Percentiles rank a stretch among this genome's conserved stretches.
phyloP scores from a whole-genome alignment of 2,329 filamentous ascomycete genomes.

The Paraphoma chrysanthemicola region DNA sequence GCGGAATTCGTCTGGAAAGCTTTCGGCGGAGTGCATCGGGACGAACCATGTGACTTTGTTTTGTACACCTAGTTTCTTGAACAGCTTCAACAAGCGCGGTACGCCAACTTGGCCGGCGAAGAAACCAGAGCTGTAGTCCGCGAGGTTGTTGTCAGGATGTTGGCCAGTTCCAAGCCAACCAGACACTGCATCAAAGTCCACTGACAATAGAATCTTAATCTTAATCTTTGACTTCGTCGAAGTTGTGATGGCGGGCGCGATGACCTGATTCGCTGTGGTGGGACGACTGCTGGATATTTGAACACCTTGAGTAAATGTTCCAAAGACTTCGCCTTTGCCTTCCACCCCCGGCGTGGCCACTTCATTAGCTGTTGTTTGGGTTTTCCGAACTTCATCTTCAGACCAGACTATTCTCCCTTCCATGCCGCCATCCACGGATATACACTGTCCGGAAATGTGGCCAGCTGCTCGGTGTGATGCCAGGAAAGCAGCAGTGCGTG shows the following conservation, averaged over 20 bases:
- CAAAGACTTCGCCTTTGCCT: conserved; percentile 10
- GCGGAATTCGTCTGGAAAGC: conserved; percentile 60
- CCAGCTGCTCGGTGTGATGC: conserved; percentile 60
- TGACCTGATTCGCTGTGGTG: not conserved
- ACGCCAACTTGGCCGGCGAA: conserved; percentile 66
- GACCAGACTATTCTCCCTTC: conserved; percentile 60
- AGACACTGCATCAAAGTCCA: conserved; percentile 66
- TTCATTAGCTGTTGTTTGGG: not conserved
- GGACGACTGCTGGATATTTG: conserved; percentile 4
- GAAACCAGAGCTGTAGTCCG: conserved; percentile 64
- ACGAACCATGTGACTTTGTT: conserved; percentile 67
- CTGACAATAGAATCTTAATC: conserved; percentile 50
- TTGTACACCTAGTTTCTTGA: conserved; percentile 59
- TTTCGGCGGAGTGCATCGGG: conserved; percentile 65
- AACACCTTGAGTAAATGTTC: conserved; percentile 16
- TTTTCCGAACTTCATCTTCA: conserved; percentile 48
- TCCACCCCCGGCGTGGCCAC: not conserved
- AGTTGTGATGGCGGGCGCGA: not conserved
- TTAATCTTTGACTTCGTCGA: conserved; percentile 43
- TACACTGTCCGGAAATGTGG: conserved; percentile 62
- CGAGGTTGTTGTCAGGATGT: conserved; percentile 60
- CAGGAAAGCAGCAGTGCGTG: conserved; percentile 57
- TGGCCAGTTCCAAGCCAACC: conserved; percentile 66
- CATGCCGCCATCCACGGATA: conserved; percentile 61
- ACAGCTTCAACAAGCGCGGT: conserved; percentile 61